These are phyloP conservation scores for Kondoa subrosea DNA, from an alignment of 768 basidiomycete genomes.

Conservation along the genomic window DNA sequence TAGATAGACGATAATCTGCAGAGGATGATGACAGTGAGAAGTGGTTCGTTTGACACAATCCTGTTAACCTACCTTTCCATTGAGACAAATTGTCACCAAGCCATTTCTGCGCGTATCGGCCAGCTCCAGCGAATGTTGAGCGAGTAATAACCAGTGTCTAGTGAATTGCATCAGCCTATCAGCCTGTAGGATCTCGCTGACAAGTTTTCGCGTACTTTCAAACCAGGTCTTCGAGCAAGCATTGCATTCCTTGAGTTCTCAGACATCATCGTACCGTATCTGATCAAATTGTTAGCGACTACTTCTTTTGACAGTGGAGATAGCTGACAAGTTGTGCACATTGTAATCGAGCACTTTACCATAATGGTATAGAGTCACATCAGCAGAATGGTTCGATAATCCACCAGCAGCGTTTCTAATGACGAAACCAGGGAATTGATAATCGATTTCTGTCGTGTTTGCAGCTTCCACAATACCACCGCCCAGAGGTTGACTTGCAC, in stretches of 20 bases:
- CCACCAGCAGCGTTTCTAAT: slow-evolving; percentile 41
- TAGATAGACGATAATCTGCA: slow-evolving; percentile 43
- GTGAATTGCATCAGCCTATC: neutral
- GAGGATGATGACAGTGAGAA: slow-evolving; percentile 34
- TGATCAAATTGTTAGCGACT: too few species aligned
- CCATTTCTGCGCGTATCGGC: slow-evolving; percentile 54
- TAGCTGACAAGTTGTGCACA: slow-evolving; percentile 43
- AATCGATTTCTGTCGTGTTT: slow-evolving; percentile 21
- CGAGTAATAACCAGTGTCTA: slow-evolving; percentile 54
- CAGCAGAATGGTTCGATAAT: slow-evolving; percentile 43
- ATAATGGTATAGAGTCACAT: slow-evolving; percentile 23
- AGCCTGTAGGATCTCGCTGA: neutral
- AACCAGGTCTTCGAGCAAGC: slow-evolving; percentile 46
- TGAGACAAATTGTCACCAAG: slow-evolving; percentile 39
- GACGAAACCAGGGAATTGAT: slow-evolving; percentile 43
- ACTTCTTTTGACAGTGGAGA: too few species aligned
- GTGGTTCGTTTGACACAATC: too few species aligned
- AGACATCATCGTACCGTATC: slow-evolving; percentile 61
- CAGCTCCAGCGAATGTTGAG: slow-evolving; percentile 56
- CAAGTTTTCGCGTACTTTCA: slow-evolving; percentile 13
- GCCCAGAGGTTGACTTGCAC: neutral
- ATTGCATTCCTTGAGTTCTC: slow-evolving; percentile 45
- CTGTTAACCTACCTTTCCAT: too few species aligned
- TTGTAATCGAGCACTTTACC: slow-evolving; percentile 22
- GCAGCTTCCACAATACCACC: neutral